Base-by-base conservation (phyloP, 805 yeast species). In the Candida ascalaphidarum region DNA sequence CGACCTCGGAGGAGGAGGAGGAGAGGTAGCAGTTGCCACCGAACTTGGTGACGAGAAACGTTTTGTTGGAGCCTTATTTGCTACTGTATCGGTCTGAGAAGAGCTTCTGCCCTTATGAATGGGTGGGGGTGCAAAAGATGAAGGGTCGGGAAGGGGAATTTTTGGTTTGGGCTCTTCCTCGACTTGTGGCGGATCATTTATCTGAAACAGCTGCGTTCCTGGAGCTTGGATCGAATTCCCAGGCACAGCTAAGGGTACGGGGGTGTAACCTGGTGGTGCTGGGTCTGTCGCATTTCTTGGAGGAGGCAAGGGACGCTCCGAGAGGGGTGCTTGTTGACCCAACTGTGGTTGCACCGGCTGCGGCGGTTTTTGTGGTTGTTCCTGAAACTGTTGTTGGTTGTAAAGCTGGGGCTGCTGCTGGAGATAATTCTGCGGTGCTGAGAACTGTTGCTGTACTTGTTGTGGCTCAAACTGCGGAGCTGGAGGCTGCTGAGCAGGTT, bases 101-200 rank as follows among this genome's bases (percentile, higher is more conserved):
- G 15, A 17, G 21, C 30, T 57, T 19, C 61, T 37, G 13, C 41
- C 49, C 32, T 36, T 51, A 31, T 52, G 68, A 7, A 58, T 35
- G 3, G 67, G 67, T 3, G 69, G 69, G 5, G 69, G 65, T 0
- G 65, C 56, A 39, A 64, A 58, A 21, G 48, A 35, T 5, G 49
- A 39, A 3, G 62, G 54, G 29, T 61, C 67, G 2, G 61, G 59
- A 4, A 52, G 40, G 7, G 55, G 56, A 16, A 34, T 35, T 18
- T 35, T 41, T 5, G 50, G 50, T 18, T 27, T 33, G 20, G 29
- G 31, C 10, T 13, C 26, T 7, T 11, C 30, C 14, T 30, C 25
- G 11, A 24, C 12, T 21, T 29, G 20, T 27, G 27, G 22, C 13
- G 17, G 11, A 11, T 27, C 28, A 24, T 12, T 20, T 12, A 14